Evolutionary conservation across 2,329 filamentous ascomycete genomes (phyloP).

Genomic region (Seiridium unicorne): DNA sequence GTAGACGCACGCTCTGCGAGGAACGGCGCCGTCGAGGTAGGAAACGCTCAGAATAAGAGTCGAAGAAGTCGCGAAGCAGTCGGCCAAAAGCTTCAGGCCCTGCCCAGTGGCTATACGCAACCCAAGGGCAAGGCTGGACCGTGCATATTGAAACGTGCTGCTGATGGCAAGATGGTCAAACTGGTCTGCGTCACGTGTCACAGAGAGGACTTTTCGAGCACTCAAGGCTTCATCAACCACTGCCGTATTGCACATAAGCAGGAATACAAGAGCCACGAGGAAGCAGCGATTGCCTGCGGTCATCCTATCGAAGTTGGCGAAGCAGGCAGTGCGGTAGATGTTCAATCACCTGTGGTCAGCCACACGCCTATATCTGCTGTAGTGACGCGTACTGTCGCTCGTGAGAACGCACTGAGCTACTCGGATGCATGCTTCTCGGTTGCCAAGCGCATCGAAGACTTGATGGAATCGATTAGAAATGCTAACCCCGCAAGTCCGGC

Average conservation of each 20-base stretch:
- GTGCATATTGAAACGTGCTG: conserved; percentile 76
- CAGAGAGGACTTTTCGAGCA: conserved; percentile 89
- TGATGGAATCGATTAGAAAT: conserved; percentile 49
- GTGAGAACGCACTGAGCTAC: conserved; percentile 52
- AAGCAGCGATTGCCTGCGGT: conserved; percentile 84
- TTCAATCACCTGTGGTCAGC: conserved; percentile 26
- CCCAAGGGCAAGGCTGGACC: conserved; percentile 82
- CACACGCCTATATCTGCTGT: conserved; percentile 35
- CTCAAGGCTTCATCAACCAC: conserved; percentile 99
- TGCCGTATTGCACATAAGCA: conserved; percentile 93
- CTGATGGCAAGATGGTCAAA: conserved; percentile 81
- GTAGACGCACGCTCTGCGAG: conserved; percentile 76
- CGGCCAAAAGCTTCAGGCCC: conserved; percentile 64
- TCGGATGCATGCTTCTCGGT: conserved; percentile 52
- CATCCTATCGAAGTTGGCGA: conserved; percentile 75
- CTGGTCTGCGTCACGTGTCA: conserved; percentile 87
- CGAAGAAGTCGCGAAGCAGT: conserved; percentile 47
- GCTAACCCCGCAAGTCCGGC: conserved; percentile 35
- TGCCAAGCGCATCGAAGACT: conserved; percentile 49
- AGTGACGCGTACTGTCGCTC: conserved; percentile 62
- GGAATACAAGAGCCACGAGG: conserved; percentile 94
- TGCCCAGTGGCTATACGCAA: conserved; percentile 68
- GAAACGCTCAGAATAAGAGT: conserved; percentile 43
- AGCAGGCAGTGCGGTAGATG: conserved; percentile 44
- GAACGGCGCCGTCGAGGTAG: conserved; percentile 64